Base-by-base conservation (phyloP, 176 grass and related monocot genomes). In the Phragmites australis region DNA sequence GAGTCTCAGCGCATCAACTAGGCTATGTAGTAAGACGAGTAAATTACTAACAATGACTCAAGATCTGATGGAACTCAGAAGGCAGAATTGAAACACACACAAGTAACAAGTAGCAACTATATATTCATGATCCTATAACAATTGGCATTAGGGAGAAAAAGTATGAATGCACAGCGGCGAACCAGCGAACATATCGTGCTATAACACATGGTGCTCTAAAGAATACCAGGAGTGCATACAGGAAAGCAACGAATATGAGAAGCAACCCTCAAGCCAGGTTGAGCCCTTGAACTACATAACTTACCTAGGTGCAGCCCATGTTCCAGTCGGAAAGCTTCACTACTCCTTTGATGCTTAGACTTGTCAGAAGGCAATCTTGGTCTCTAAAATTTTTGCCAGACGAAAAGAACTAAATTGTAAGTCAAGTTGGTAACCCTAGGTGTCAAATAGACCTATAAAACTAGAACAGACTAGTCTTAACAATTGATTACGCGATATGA, bases 281-380 rank as follows among this genome's bases (percentile, higher is more conserved):
- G 34, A 37, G 34, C 34, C 34, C 34, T 5, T 37, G 2, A 37
- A 37, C 5, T 37, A 5, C 5, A 37, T 2, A 37, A 2, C 34
- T 37, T 37, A 98, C 95, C 92, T 87, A 83, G 78, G 59, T 77
- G 85, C 40, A 94, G 29, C 55, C 83, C 81, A 90, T 94, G 71
- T 69, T 91, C 41, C 56, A 78, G 63, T 56, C 82, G 81, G 88
- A 98, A 98, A 88, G 81, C 63, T 76, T 93, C 92, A 78, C 65
- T 79, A 82, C 85, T 86, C 75, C 27, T 81, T 67, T 90, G 80
- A 88, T 82, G 75, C 66, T 78, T 85, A 59, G 39, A 81, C 58
- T 83, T 89, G 59, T 89, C 88, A 86, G 81, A 85, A 42, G 82
- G 84, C 59, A 81, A 54, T 76, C 43, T 77, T 21, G 74, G 53